Percentiles rank a stretch among this genome's conserved stretches.
phyloP scores from a whole-genome alignment of 345 rosid genomes.

The Ceriops decandra region DNA sequence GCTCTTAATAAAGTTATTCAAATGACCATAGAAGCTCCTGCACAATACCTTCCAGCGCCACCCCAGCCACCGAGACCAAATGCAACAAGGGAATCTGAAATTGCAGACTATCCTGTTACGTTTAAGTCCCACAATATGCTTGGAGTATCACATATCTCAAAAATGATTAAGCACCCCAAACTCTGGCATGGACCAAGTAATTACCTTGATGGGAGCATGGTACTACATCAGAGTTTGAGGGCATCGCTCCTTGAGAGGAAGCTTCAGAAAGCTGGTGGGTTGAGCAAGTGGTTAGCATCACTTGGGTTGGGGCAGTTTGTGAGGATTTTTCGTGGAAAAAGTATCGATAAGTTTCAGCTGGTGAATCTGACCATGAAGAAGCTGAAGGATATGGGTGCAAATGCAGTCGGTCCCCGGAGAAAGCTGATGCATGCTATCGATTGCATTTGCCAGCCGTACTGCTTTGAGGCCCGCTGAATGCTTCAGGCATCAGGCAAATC shows the following conservation, averaged over 20 bases:
- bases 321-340: constrained; percentile 55
- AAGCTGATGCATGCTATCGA: constrained; percentile 91
- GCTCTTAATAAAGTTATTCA: constrained; percentile 15
- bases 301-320: constrained; percentile 79
- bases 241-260: constrained; percentile 68
- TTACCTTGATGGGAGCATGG: constrained; percentile 33
- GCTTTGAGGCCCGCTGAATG: constrained; percentile 32
- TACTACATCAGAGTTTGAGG: constrained; percentile 56
- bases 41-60: constrained; percentile 13
- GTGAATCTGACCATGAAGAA: constrained; percentile 84
- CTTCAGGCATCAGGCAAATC: neutral
- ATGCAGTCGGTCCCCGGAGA: constrained; percentile 90
- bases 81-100: constrained; percentile 19
- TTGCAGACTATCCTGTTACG: neutral
- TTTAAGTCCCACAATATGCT: constrained; percentile 16
- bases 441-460: constrained; percentile 67
- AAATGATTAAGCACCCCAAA: constrained; percentile 33
- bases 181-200: constrained; percentile 30
- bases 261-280: constrained; percentile 71
- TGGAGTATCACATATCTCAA: constrained; percentile 30
- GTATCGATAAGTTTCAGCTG: constrained; percentile 61
- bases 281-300: constrained; percentile 69
- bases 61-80: constrained; percentile 20
- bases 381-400: constrained; percentile 93
- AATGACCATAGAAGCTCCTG: constrained; percentile 22